Evolutionary conservation across 2,329 filamentous ascomycete genomes (phyloP).

Genomic region (Verticillium nubilum): DNA sequence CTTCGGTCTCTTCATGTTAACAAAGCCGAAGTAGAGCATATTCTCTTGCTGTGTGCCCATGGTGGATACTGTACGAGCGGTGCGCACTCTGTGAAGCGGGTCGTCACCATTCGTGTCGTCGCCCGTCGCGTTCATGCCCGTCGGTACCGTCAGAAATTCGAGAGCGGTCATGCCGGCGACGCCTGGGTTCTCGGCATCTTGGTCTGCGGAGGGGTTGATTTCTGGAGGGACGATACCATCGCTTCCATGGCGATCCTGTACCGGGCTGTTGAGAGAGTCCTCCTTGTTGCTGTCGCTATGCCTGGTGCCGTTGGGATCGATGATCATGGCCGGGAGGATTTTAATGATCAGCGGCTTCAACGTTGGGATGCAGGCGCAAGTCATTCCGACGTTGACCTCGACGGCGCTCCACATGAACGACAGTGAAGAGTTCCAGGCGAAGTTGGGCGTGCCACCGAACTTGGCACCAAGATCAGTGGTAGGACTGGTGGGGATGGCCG

Average conservation of each 20-base stretch:
- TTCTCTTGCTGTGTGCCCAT: constrained; percentile 31
- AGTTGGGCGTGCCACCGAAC: constrained; percentile 48
- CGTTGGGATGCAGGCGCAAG: constrained; percentile 87
- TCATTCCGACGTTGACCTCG: constrained; percentile 85
- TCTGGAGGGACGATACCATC: constrained; percentile 4
- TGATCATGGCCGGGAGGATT: constrained; percentile 51
- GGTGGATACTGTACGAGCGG: constrained; percentile 18
- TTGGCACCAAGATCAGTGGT: constrained; percentile 32
- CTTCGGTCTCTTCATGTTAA: constrained; percentile 64
- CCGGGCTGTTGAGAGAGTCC: constrained; percentile 13
- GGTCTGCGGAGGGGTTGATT: background rate
- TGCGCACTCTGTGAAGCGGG: constrained; percentile 6
- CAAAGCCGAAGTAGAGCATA: constrained; percentile 68
- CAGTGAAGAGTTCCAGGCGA: constrained; percentile 70
- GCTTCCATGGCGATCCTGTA: constrained; percentile 8
- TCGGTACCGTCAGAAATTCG: constrained; percentile 42
- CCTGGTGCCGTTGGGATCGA: constrained; percentile 42
- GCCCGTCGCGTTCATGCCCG: constrained; percentile 13
- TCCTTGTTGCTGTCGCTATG: constrained; percentile 22
- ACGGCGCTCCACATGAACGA: constrained; percentile 93
- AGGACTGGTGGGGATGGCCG: constrained; percentile 28
- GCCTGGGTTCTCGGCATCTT: background rate
- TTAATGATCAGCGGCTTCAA: constrained; percentile 77
- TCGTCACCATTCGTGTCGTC: constrained; percentile 3
- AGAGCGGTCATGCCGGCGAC: constrained; percentile 25